Evolutionary conservation across 1,139 yeast genomes (phyloP).

Genomic region (Lodderomyces margitis): DNA sequence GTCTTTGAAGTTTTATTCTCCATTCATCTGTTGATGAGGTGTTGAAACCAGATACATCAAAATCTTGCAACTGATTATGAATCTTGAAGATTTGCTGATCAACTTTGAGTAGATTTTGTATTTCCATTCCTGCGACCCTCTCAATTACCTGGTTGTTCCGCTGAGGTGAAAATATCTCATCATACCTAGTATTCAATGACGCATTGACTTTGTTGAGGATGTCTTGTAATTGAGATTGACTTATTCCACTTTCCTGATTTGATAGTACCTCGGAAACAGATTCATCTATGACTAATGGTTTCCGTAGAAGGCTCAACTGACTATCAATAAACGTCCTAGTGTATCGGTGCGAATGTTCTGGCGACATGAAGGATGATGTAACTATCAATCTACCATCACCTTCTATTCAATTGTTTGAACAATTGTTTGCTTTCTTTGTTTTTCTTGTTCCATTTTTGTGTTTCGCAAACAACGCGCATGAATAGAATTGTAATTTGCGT

Average conservation of each 20-base stretch:
- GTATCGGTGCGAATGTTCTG: background rate
- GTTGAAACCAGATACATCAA: conserved; percentile 27
- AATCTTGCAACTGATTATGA: conserved; percentile 26
- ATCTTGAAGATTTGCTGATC: conserved; percentile 27
- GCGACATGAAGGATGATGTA: too few relatives aligned
- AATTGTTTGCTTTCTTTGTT: too few relatives aligned
- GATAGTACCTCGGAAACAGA: conserved; percentile 16
- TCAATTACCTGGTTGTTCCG: conserved; percentile 36
- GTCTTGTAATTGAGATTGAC: conserved; percentile 23
- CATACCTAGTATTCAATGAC: conserved; percentile 29
- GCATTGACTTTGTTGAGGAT: conserved; percentile 28
- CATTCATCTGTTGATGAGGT: conserved; percentile 14
- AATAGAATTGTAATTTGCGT: too few relatives aligned
- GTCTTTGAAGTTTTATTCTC: conserved; percentile 16
- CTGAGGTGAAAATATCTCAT: conserved; percentile 26
- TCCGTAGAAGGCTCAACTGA: conserved; percentile 24
- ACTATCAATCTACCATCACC: too few relatives aligned
- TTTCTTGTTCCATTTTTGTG: too few relatives aligned
- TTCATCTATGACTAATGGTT: conserved; percentile 23
- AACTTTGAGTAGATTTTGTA: conserved; percentile 26
- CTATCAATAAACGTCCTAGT: background rate
- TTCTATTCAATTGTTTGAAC: too few relatives aligned
- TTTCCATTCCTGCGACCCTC: conserved; percentile 36
- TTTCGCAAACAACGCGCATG: too few relatives aligned
- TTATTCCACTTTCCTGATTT: conserved; percentile 15